Conservation (phyloP, 345 rosid species). For the Moricandia arvensis region DNA sequence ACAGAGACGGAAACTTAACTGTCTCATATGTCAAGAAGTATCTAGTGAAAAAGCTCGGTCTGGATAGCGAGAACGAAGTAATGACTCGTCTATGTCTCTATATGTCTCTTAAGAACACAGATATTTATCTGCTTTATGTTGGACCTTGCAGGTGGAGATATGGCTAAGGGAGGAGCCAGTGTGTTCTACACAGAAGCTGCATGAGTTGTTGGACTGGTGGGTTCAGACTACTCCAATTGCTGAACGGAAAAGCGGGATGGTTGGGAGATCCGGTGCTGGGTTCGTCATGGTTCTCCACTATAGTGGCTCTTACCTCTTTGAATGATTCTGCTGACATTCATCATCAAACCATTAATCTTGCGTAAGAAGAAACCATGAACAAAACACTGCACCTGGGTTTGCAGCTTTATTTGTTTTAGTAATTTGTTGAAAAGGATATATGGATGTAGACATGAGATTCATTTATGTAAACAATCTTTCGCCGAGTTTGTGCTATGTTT, state of each 20-base stretch:
- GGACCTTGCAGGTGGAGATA: slow-evolving; percentile 50
- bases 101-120: not conserved
- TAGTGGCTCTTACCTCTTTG: slow-evolving; percentile 13
- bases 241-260: slow-evolving; percentile 25
- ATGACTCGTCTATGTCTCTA: not conserved
- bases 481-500: too few relatives aligned
- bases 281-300: slow-evolving; percentile 49
- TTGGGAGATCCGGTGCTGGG: slow-evolving; percentile 50
- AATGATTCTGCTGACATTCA: not conserved
- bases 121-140: not conserved
- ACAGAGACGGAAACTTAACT: too few relatives aligned
- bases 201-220: slow-evolving; percentile 46
- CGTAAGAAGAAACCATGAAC: not conserved
- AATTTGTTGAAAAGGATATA: too few relatives aligned
- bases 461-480: too few relatives aligned
- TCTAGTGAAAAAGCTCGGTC: slow-evolving; percentile 3
- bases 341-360: not conserved
- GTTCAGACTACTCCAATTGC: slow-evolving; percentile 38
- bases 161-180: slow-evolving; percentile 43
- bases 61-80: slow-evolving; percentile 21
- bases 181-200: slow-evolving; percentile 36
- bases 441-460: too few relatives aligned
- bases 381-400: not conserved
- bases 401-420: not conserved
- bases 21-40: slow-evolving; percentile 11